Evolutionary conservation across 2,329 filamentous ascomycete species (phyloP).

Genomic region (Exophiala viscosa): DNA sequence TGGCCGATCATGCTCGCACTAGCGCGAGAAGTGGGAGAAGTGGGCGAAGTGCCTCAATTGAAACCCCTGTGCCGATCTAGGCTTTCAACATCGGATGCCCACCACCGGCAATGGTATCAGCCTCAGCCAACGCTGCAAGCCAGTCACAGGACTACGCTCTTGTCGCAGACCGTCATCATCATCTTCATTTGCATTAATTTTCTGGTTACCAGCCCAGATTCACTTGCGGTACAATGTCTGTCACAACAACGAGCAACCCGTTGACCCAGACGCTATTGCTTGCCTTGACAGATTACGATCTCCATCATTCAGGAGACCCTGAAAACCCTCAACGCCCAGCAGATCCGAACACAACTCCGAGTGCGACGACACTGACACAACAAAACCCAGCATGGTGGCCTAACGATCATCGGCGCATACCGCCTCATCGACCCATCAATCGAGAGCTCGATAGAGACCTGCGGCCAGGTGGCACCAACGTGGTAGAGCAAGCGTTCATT

Average conservation of each 20-base stretch:
- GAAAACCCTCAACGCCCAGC: not conserved
- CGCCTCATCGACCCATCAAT: constrained; percentile 42
- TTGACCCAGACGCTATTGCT: not conserved
- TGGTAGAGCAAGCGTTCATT: constrained; percentile 5
- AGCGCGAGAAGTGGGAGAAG: too few relatives aligned
- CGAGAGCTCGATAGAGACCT: not conserved
- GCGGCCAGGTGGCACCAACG: constrained; percentile 4
- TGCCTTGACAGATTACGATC: not conserved
- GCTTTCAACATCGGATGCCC: too few relatives aligned
- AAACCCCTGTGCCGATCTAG: too few relatives aligned
- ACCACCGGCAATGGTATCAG: too few relatives aligned
- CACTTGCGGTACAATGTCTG: constrained; percentile 2
- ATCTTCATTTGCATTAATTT: too few relatives aligned
- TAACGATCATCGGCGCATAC: constrained; percentile 46
- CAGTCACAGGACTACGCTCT: too few relatives aligned
- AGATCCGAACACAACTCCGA: not conserved
- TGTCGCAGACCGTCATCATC: too few relatives aligned
- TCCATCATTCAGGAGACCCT: constrained; percentile 6
- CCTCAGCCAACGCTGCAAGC: too few relatives aligned
- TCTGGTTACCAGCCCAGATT: not conserved
- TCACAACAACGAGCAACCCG: not conserved
- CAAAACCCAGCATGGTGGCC: constrained; percentile 45
- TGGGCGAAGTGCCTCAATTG: too few relatives aligned
- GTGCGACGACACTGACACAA: not conserved
- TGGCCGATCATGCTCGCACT: too few relatives aligned